Evolutionary conservation across 371 early-diverging fungal genomes (phyloP), one percentile per base, ranked within the genome.

Genomic region (Basidiobolus meristosporus): DNA sequence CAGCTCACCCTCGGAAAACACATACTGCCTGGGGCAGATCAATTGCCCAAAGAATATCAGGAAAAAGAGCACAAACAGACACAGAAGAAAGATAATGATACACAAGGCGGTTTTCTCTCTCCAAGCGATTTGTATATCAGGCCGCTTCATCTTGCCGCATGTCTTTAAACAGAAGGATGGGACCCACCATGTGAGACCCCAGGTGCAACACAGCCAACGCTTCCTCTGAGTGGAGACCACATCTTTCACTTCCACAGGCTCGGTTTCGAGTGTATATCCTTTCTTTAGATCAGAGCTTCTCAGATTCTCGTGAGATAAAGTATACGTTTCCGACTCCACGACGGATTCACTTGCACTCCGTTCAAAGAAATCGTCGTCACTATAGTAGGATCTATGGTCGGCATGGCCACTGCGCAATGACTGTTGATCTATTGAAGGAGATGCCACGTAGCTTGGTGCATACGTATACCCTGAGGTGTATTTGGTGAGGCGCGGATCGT

Each of bases 81-180:
- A 86, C 57, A 85, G 51, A 22, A 86, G 52, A 26, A 81, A 56
- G 42, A 97, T 90, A 38, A 97, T 48, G 45, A 82, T 56, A 54
- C 90, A 90, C 10, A 97, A 66, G 1, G 92, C 77, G 3, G 95
- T 71, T 60, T 96, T 91, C 58, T 96, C 96, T 39, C 93, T 74
- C 96, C 96, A 96, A 0, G 96, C 92, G 82, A 85, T 81, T 36
- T 72, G 82, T 7, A 91, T 70, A 49, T 90, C 90, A 41, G 72
- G 69, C 21, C 84, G 73, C 48, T 71, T 72, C 80, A 89, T 83
- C 40, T 75, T 73, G 29, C 86, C 76, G 46, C 76, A 56, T 34
- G 57, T 55, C 23, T 51, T 47, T 37, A 77, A 46, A 32, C 53
- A 36, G 41, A 62, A 66, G 10, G 76, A 63, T 3, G 85, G 85